Base-by-base conservation (phyloP, 768 basidiomycete species). In the Gloeophyllum trabeum region DNA sequence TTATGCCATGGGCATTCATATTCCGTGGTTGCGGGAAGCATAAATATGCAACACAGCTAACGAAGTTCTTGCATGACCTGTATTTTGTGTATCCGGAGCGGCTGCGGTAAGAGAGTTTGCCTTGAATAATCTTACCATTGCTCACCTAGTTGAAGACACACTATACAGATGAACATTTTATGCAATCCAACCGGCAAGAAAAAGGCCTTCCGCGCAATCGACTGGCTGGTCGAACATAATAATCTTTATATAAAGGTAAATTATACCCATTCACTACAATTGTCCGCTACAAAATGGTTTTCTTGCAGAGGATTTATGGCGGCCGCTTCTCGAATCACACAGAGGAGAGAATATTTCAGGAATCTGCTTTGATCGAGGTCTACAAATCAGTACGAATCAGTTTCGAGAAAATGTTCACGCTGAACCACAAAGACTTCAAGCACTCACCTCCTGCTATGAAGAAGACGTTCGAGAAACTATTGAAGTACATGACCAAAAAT, bases 211-310 rank as follows among this genome's bases (percentile, higher is more conserved):
- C 46, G 56, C 1, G 58, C 52, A 0, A 49, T 67, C 2, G 67
- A 70, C 39, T 70, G 66, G 66, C 40, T 59, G 5, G 49, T 65
- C 1, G 66, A 73, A 43, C 51, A 61, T 2, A 61, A 67, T 23
- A 70, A 71, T 43, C 54, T 69, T 1, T 66, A 59, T n/a, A 66
- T 56, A 4, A 71, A 69, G 52, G 66, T 65, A 16, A 44, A 54
- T 14, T 25, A 7, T 18, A 26, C 20, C 13, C 16, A 16, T 4
- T 16, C 14, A 18, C 18, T 39, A 3, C 6, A n/a, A 14, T 28
- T 19, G 23, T 21, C 18, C 2, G 16, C 26, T 35, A 26, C 23
- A 13, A 26, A 25, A n/a, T n/a, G n/a, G n/a, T 25, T 3, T 26
- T 19, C 3, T 24, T 21, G 35, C 38, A 64, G 61, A 43, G 51